Evolutionary conservation across 352 stramenopile species (phyloP).

Genomic region (Phytopythium ostracodes): DNA sequence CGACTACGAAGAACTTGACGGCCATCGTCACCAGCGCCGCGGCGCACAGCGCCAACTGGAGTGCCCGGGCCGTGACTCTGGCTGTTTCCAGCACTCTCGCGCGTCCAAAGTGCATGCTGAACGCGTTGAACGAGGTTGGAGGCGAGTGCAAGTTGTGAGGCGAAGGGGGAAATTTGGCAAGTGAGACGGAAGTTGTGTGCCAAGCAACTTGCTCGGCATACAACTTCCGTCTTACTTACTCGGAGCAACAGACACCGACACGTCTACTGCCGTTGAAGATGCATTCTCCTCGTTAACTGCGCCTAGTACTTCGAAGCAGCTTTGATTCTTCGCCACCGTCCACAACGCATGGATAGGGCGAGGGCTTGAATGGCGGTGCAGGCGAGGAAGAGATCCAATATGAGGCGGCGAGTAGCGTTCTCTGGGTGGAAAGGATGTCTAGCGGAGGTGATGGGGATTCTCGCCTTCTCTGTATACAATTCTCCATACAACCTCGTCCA

Average conservation of each 20-base stretch:
- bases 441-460: background rate
- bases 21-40: conserved; percentile 3
- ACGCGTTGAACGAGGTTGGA: background rate
- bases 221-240: too few relatives aligned
- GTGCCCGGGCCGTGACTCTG: background rate
- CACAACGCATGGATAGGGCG: background rate
- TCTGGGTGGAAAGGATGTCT: background rate
- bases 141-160: background rate
- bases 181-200: background rate
- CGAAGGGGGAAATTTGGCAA: background rate
- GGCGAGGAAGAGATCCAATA: too few relatives aligned
- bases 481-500: background rate
- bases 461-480: background rate
- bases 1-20: conserved; percentile 7
- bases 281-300: background rate
- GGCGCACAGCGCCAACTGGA: conserved; percentile 4
- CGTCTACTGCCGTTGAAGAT: background rate
- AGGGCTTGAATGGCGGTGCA: too few relatives aligned
- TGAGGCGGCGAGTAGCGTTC: background rate
- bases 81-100: background rate
- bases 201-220: too few relatives aligned
- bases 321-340: background rate
- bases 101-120: background rate
- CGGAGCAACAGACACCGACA: background rate
- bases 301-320: background rate